These are phyloP conservation scores for Novymonas esmeraldas DNA, from an alignment of 208 protist species.

Conservation along the genomic window DNA sequence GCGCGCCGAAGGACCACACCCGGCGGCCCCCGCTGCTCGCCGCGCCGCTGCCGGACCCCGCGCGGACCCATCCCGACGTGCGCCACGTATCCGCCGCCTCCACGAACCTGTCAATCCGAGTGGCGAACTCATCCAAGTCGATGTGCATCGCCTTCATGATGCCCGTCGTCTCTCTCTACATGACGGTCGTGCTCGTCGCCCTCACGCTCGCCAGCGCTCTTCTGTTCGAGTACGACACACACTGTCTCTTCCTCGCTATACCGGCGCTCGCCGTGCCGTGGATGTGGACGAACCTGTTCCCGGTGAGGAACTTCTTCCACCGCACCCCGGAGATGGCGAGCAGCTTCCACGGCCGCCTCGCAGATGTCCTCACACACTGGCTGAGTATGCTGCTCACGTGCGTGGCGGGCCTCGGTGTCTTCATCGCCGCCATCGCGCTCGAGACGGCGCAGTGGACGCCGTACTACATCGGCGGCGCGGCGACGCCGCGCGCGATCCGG, in stretches of 20 bases:
- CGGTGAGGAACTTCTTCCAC: slow-evolving; percentile 16
- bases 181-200: slow-evolving; percentile 26
- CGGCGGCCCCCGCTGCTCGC: not conserved
- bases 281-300: slow-evolving; percentile 32
- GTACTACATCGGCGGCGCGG: slow-evolving; percentile 5
- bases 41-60: not conserved
- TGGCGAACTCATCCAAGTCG: not conserved
- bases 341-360: slow-evolving; percentile 17
- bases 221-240: slow-evolving; percentile 43
- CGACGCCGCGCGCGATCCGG: slow-evolving; percentile 9
- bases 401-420: slow-evolving; percentile 23
- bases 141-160: slow-evolving; percentile 17
- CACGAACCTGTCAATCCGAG: not conserved
- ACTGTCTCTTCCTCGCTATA: slow-evolving; percentile 40
- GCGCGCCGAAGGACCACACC: not conserved
- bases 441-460: slow-evolving; percentile 20
- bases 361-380: slow-evolving; percentile 35
- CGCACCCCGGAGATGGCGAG: not conserved
- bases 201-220: slow-evolving; percentile 39
- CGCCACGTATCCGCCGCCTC: too few species aligned
- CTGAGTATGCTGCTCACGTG: slow-evolving; percentile 13
- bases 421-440: slow-evolving; percentile 28
- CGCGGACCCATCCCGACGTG: too few species aligned
- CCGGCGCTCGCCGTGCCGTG: slow-evolving; percentile 43
- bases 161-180: slow-evolving; percentile 27